These are phyloP conservation scores for Dipodascus geniculatus DNA, from an alignment of 805 yeast species.

Conservation along the genomic window DNA sequence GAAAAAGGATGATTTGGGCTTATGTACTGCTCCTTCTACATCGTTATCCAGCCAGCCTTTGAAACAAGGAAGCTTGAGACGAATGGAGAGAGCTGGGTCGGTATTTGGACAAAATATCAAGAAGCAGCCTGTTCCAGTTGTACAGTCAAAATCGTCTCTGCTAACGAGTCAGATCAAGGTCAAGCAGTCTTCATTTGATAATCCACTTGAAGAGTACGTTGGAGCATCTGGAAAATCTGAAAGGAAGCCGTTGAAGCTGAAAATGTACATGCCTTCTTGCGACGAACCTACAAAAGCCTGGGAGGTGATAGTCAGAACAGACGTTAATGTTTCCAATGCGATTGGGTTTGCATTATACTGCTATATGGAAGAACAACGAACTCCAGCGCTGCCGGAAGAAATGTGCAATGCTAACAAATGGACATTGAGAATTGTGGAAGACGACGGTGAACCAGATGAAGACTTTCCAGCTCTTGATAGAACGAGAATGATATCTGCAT, in stretches of 20 bases:
- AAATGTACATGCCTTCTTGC: constrained; percentile 26
- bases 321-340: constrained; percentile 39
- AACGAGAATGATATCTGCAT: constrained; percentile 49
- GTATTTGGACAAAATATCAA: not conserved
- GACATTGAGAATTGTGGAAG: constrained; percentile 77
- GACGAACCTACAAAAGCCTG: constrained; percentile 22
- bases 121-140: not conserved
- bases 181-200: constrained; percentile 20
- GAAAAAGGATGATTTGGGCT: not conserved
- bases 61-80: not conserved
- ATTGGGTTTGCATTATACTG: constrained; percentile 41
- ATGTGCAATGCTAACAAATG: constrained; percentile 51
- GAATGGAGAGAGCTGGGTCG: not conserved
- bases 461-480: constrained; percentile 83
- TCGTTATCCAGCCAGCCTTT: not conserved
- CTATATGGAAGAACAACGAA: constrained; percentile 18
- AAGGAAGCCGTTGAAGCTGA: constrained; percentile 21
- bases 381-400: constrained; percentile 19
- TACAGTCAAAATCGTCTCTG: constrained; percentile 7
- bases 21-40: not conserved
- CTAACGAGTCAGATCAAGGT: constrained; percentile 21
- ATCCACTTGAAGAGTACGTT: constrained; percentile 26
- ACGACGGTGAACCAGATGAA: constrained; percentile 83
- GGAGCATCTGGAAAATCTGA: constrained; percentile 27
- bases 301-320: constrained; percentile 24